Base-by-base conservation (phyloP, 1,284 basidiomycete genomes). In the Ganoderma resinaceum region DNA sequence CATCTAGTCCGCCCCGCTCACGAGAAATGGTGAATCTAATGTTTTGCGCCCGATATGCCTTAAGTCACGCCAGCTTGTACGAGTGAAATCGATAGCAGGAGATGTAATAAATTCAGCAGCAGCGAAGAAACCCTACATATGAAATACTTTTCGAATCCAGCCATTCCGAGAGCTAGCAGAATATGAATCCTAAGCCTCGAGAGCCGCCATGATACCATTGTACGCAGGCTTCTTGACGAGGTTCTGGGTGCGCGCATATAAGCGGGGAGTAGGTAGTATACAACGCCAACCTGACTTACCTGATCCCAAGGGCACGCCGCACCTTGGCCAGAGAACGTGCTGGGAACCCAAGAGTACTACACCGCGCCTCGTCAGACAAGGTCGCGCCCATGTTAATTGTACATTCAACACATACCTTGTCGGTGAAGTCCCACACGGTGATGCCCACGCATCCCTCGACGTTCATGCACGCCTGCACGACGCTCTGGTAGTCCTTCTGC, bases 371-470 rank as follows among this genome's bases (percentile, higher is more conserved):
- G 60, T 65, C 60, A 52, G 23, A 29, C 49, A 9, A 14, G 12
- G 42, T 52, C 23, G 12, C 26, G 12, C 23, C 2, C n/a, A n/a
- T n/a, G n/a, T n/a, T n/a, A n/a, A n/a, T n/a, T n/a, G n/a, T n/a
- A n/a, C n/a, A n/a, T n/a, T n/a, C n/a, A n/a, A n/a, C 46, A 52
- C 49, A 14, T 4, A 70, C 73, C 70, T 76, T 84, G 75, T 86
- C 85, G 6, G 83, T 85, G 70, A 74, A 85, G 73, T 86, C 86
- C 86, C 85, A 87, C 53, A 86, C 73, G 0, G 85, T 86, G 65
- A 85, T 76, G 42, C 85, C 85, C 59, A 86, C 77, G 71, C 86
- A 87, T n/a, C 77, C 74, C 12, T 74, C 40, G 31, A 86, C 82
- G 31, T 78, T 78, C 66, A 80, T 76, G 76, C 86, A 88, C 20